phyloP scores from a whole-genome alignment of 371 early-diverging fungal genomes.

The Lichtheimia hyalospora region DNA sequence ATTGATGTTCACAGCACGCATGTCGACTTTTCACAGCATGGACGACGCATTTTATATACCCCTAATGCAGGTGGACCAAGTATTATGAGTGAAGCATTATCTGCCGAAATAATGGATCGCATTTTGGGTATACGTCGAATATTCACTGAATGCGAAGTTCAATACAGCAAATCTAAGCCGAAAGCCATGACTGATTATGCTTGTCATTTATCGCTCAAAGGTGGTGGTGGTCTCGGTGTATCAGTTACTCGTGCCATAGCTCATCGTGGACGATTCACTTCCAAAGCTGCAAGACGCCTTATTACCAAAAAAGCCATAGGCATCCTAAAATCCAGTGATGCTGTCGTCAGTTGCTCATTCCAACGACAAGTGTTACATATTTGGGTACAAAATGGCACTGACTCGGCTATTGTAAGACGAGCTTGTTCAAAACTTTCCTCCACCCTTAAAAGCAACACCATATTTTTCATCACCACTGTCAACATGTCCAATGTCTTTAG shows the following conservation, averaged over 20 bases:
- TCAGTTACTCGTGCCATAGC: constrained; percentile 58
- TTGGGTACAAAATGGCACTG: constrained; percentile 50
- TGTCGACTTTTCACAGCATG: constrained; percentile 7
- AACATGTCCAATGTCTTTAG: constrained; percentile 17
- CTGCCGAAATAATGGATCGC: constrained; percentile 50
- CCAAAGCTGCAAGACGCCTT: constrained; percentile 37
- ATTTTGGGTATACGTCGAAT: constrained; percentile 42
- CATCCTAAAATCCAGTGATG: constrained; percentile 35
- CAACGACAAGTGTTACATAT: constrained; percentile 58
- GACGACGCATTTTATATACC: constrained; percentile 29
- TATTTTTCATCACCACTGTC: constrained; percentile 28
- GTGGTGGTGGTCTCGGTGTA: constrained; percentile 39
- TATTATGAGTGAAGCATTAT: constrained; percentile 53
- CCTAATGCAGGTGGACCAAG: constrained; percentile 60
- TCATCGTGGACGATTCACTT: constrained; percentile 35
- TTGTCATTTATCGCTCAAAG: constrained; percentile 19
- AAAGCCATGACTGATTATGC: constrained; percentile 60
- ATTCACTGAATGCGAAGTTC: constrained; percentile 58
- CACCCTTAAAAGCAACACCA: constrained; percentile 15
- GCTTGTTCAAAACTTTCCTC: constrained; percentile 12
- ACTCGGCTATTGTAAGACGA: constrained; percentile 20
- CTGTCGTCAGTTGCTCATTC: constrained; percentile 36
- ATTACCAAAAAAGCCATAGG: constrained; percentile 47
- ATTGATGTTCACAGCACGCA: constrained; percentile 10
- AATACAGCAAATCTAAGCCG: constrained; percentile 37